These are phyloP conservation scores for Lasiosphaeria hispida DNA, from an alignment of 495 filamentous ascomycete genomes.

Conservation along the genomic window DNA sequence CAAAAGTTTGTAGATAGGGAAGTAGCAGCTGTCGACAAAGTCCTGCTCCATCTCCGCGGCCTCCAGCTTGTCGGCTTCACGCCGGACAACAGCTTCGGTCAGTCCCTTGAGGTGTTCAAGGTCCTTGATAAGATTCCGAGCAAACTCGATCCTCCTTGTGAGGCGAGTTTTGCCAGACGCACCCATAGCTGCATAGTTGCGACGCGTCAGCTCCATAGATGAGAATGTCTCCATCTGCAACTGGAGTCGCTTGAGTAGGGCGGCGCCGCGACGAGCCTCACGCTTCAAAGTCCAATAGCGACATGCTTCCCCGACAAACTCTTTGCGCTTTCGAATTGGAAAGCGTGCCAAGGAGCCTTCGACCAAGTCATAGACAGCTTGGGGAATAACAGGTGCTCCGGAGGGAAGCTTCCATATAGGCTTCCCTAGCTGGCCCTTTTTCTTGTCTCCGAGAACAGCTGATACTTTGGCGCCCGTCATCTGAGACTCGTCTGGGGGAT, in stretches of 20 bases:
- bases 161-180: constrained; percentile 75
- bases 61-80: constrained; percentile 71
- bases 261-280: constrained; percentile 86
- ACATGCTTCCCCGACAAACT: constrained; percentile 88
- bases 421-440: constrained; percentile 64
- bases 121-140: constrained; percentile 68
- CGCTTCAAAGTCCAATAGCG: constrained; percentile 98
- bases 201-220: constrained; percentile 90
- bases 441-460: constrained; percentile 68
- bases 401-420: constrained; percentile 91
- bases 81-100: constrained; percentile 64
- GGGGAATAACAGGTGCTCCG: constrained; percentile 89
- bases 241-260: constrained; percentile 87
- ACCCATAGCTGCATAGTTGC: constrained; percentile 91
- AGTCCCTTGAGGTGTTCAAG: constrained; percentile 69
- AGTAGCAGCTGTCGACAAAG: constrained; percentile 83
- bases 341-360: constrained; percentile 78
- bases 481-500: constrained; percentile 55
- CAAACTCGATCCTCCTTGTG: constrained; percentile 82
- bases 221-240: constrained; percentile 93
- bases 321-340: constrained; percentile 76
- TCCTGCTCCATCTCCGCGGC: constrained; percentile 70
- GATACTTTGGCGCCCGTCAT: constrained; percentile 51
- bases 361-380: constrained; percentile 76
- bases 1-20: constrained; percentile 77